Percentiles rank a stretch among this genome's conserved stretches.
Evolutionary conservation across 495 filamentous ascomycete species (phyloP).

Genomic region (Darksidea phi): DNA sequence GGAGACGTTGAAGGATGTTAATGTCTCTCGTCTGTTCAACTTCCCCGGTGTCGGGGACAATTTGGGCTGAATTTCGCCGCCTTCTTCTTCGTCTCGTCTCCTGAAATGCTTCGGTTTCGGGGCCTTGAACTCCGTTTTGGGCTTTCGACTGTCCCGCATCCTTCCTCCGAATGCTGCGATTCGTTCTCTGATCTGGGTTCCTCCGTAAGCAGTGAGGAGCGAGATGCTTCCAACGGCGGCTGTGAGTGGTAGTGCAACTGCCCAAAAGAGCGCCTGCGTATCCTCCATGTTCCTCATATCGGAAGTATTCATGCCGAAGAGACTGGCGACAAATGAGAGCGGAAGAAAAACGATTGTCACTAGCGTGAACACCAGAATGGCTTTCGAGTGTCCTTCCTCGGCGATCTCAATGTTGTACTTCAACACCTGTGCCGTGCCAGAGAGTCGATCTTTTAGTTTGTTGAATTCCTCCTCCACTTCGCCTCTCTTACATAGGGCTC

Average conservation of each 20-base stretch:
- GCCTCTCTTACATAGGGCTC: background rate
- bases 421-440: background rate
- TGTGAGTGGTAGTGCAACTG: background rate
- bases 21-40: too few species aligned
- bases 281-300: background rate
- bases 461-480: background rate
- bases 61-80: background rate
- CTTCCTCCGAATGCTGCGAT: background rate
- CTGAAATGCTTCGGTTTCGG: background rate
- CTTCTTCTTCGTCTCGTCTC: background rate
- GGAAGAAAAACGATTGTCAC: slow-evolving; percentile 2
- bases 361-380: background rate
- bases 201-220: background rate
- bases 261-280: background rate
- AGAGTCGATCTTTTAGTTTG: background rate
- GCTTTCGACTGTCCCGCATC: background rate
- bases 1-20: too few species aligned
- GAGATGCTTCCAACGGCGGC: background rate
- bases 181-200: background rate
- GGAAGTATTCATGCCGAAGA: background rate
- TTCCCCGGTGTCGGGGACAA: too few species aligned
- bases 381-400: slow-evolving; percentile 6
- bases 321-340: background rate
- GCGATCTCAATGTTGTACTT: slow-evolving; percentile 4
- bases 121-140: background rate